Evolutionary conservation across 2,329 filamentous ascomycete species (phyloP), one percentile per base, ranked within the genome.

Genomic region (Helminthosporium solani): DNA sequence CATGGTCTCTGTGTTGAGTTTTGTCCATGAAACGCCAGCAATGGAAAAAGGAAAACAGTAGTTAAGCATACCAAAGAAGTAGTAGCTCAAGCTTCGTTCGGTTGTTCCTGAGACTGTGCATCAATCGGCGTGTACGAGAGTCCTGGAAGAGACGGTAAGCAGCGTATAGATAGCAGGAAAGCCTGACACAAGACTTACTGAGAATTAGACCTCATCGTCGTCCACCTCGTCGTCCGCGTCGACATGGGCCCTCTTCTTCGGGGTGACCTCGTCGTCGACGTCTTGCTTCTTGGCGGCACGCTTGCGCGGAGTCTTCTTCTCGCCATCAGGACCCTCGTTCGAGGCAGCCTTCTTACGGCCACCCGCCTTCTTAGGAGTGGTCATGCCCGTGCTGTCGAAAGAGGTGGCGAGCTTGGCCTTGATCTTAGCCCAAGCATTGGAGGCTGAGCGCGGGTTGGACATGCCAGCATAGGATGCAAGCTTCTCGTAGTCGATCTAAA

Each of bases 391-490:
- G 23, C 28, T 15, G 39, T 51, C 54, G 33, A 39, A n/a, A 19
- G 46, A 28, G 3, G 34, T 18, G 35, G 56, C 54, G 15, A 70
- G 53, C 56, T 70, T 70, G 52, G 31, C 44, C 49, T 58, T 64
- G 53, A 70, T 61, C 47, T 61, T 63, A 38, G 61, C 56, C 68
- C 67, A 70, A 25, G 68, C 66, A 40, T 71, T 71, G 49, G 58
- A 48, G 11, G 68, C 68, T 21, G 68, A 71, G 41, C 66, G 61
- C 7, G 60, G 59, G 46, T 71, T 70, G 52, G 56, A 47, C 68
- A 71, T 70, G 39, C 63, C 56, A 27, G 66, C 63, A 31, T 67
- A 63, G 3, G 3, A 35, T 7, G 68, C 68, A 15, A 71, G 64
- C 53, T 64, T 68, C 2, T 63, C 60, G 52, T 66, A 67, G 53